Conservation (phyloP, 2,329 filamentous ascomycete genomes). For the Calonectria pauciramosa region DNA sequence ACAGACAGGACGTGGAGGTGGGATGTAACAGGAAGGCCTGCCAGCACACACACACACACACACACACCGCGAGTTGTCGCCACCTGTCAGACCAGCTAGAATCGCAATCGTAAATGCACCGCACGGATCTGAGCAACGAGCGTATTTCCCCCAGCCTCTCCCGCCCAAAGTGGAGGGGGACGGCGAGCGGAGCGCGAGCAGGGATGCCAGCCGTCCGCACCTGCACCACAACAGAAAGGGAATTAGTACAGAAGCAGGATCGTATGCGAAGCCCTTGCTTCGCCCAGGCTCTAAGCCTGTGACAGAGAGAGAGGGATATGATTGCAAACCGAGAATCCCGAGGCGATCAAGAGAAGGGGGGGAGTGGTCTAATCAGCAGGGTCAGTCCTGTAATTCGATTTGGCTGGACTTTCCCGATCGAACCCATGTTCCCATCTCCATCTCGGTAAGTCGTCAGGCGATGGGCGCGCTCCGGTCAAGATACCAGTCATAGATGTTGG, state of each 20-base stretch:
- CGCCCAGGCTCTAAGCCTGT: constrained; percentile 6
- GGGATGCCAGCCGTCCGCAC: constrained; percentile 26
- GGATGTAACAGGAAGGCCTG: neutral
- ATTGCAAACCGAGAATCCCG: neutral
- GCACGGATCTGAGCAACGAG: constrained; percentile 26
- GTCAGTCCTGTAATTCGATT: neutral
- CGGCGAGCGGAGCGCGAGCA: constrained; percentile 19
- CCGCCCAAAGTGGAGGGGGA: constrained; percentile 7
- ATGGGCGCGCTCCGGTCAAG: neutral
- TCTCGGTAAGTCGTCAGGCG: constrained; percentile 21
- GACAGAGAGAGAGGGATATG: constrained; percentile 6
- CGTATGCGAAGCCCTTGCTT: neutral
- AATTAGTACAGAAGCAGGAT: constrained; percentile 23
- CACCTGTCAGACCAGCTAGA: neutral
- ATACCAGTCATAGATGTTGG: constrained; percentile 2
- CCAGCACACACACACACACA: neutral
- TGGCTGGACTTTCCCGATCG: constrained; percentile 23
- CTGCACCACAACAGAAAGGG: constrained; percentile 35
- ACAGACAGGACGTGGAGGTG: neutral
- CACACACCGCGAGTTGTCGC: neutral
- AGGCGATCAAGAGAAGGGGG: neutral
- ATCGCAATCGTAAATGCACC: constrained; percentile 12
- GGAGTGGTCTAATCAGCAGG: neutral
- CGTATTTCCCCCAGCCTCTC: constrained; percentile 16
- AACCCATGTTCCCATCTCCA: constrained; percentile 21